phyloP scores from a whole-genome alignment of 2,329 filamentous ascomycete genomes.

The Hyphodiscus sp. region DNA sequence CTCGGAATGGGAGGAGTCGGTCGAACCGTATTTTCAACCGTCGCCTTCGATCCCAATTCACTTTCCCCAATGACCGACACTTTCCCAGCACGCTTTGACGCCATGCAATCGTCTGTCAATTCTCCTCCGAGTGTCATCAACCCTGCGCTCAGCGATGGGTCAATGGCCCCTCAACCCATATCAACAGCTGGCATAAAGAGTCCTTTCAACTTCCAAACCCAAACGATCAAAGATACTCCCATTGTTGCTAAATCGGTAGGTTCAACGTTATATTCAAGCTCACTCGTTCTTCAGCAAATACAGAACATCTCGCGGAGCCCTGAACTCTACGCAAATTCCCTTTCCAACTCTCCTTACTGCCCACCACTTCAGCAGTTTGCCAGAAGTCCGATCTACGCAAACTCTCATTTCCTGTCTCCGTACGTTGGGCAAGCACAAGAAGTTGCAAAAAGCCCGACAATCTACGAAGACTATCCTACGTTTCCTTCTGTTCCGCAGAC shows the following conservation, averaged over 20 bases:
- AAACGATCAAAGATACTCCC: conserved; percentile 66
- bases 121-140: conserved; percentile 19
- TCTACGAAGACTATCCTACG: neutral
- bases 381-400: neutral
- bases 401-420: neutral
- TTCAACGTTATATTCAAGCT: conserved; percentile 12
- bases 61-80: conserved; percentile 39
- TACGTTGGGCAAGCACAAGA: neutral
- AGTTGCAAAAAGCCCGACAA: neutral
- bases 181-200: conserved; percentile 38
- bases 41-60: conserved; percentile 36
- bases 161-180: conserved; percentile 25
- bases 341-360: neutral
- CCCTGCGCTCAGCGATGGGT: conserved; percentile 22
- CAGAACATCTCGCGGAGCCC: neutral
- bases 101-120: conserved; percentile 29
- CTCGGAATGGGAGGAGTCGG: conserved; percentile 18
- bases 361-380: neutral
- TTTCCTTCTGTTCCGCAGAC: neutral
- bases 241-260: conserved; percentile 63
- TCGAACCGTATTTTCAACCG: conserved; percentile 23
- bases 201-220: conserved; percentile 93
- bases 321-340: neutral
- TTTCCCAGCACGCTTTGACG: conserved; percentile 29
- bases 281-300: conserved; percentile 1